Base-by-base conservation (phyloP, 495 filamentous ascomycete species). In the Aspergillus hancockii region DNA sequence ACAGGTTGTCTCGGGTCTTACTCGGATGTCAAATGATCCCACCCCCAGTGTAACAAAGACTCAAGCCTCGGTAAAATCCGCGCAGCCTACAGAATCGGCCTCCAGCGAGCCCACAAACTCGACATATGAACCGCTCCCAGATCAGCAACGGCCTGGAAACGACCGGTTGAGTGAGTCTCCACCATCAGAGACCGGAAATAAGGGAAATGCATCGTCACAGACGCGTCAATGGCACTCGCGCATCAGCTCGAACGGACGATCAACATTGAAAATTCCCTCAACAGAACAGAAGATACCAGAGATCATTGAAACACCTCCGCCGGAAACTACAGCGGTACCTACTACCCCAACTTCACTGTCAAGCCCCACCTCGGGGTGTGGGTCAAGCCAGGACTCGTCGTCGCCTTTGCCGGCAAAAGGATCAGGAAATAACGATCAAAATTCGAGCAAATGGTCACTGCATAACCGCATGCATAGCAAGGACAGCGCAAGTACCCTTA, bases 1-100 rank as follows among this genome's bases (percentile, higher is more conserved):
- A 34, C 75, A 82, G 25, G 66, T 75, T 32, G 81, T 76, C 16
- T 72, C 85, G 57, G 81, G 81, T n/a, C 71, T 91, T 28, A 81
- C 81, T 31, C 77, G 90, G 60, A 85, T 90, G 1, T 85, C 90
- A 63, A 92, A 91, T 8, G 92, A 97, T 68, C 89, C 92, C 19
- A 77, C 86, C 16, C 78, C 85, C 8, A 71, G 68, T 41, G 51
- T 54, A 41, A 68, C 64, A 12, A 67, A 63, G 34, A 51, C 63
- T 10, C 56, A 67, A 55, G 50, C 65, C 25, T 66, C 66, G 25
- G 54, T 77, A 23, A 69, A 61, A 46, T 74, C 75, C 49, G 58
- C 64, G 12, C 67, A 63, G 46, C 45, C 66, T 8, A 58, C 68
- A 23, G 63, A 67, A 14, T 62, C 64, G 25, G 23, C 66, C 16